A percentile compares a stretch with the other conserved stretches of the same genome.
Conservation (phyloP, 1,284 basidiomycete species). For the Tremellales sp. region DNA sequence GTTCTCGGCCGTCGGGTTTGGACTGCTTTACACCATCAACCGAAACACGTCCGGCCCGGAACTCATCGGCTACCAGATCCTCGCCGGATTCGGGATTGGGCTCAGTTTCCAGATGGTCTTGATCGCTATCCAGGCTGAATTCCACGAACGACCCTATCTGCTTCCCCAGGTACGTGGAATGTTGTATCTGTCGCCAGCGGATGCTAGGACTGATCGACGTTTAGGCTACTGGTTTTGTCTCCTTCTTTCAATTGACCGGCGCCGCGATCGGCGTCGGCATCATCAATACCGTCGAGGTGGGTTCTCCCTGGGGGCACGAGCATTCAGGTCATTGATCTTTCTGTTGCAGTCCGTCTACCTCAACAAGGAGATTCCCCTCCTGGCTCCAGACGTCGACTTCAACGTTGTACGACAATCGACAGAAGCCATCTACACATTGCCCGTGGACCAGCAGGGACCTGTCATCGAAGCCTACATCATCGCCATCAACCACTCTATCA, state of each 20-base stretch:
- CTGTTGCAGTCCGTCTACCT: conserved; percentile 36
- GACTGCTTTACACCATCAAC: conserved; percentile 51
- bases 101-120: conserved; percentile 45
- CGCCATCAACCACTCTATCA: conserved; percentile 47
- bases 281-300: conserved; percentile 47
- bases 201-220: no score
- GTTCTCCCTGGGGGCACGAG: conserved; percentile 27
- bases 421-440: conserved; percentile 32
- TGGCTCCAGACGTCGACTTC: conserved; percentile 39
- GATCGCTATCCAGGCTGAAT: conserved; percentile 51
- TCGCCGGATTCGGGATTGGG: conserved; percentile 47
- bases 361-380: conserved; percentile 27
- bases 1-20: conserved; percentile 49
- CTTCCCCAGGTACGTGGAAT: no score
- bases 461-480: conserved; percentile 51
- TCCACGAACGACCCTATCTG: conserved; percentile 32
- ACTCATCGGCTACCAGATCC: conserved; percentile 53
- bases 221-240: conserved; percentile 46
- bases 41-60: conserved; percentile 38
- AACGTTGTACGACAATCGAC: conserved; percentile 36
- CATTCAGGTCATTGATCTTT: conserved; percentile 11
- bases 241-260: conserved; percentile 50
- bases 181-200: no score
- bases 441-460: conserved; percentile 31
- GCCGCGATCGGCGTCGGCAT: conserved; percentile 50